These are phyloP conservation scores for Xylariaceae sp. DNA, from an alignment of 2,329 filamentous ascomycete genomes.

Conservation along the genomic window DNA sequence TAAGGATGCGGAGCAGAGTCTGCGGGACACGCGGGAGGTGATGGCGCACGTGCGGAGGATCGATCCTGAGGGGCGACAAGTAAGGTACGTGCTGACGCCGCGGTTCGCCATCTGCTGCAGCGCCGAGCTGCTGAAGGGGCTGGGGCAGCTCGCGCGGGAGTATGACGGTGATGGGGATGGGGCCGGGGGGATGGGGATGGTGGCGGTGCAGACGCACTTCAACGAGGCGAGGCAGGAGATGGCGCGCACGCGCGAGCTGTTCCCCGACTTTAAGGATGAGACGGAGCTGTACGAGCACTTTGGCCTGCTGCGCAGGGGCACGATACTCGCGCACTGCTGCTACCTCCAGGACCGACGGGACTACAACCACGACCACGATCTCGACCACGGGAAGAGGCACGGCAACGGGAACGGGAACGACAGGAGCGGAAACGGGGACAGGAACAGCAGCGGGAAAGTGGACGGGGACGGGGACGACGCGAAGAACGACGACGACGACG, in stretches of 20 bases:
- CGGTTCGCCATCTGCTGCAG: slow-evolving; percentile 57
- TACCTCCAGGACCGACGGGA: too few relatives aligned
- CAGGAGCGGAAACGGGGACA: too few relatives aligned
- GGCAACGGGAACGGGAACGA: too few relatives aligned
- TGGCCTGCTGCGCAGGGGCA: slow-evolving; percentile 43
- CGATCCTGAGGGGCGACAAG: slow-evolving; percentile 34
- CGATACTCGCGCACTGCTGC: slow-evolving; percentile 61
- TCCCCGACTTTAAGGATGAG: slow-evolving; percentile 48
- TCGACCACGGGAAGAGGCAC: too few relatives aligned
- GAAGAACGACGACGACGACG: too few relatives aligned
- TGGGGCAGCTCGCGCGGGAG: slow-evolving; percentile 44
- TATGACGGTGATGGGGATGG: too few relatives aligned
- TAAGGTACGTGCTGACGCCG: slow-evolving; percentile 47
- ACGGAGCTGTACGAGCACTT: slow-evolving; percentile 52
- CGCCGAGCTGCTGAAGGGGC: slow-evolving; percentile 41
- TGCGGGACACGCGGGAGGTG: slow-evolving; percentile 41
- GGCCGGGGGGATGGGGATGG: slow-evolving; percentile 37
- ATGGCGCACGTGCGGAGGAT: slow-evolving; percentile 38
- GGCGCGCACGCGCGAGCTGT: slow-evolving; percentile 43
- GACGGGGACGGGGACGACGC: too few relatives aligned
- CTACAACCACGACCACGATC: too few relatives aligned
- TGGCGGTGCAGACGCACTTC: slow-evolving; percentile 61
- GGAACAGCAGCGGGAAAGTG: too few relatives aligned
- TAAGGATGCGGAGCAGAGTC: slow-evolving; percentile 34
- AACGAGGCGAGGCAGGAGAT: slow-evolving; percentile 58